phyloP scores from a whole-genome alignment of 192 early-diverging fungal genomes.

The Rhizoclosmatium globosum region DNA sequence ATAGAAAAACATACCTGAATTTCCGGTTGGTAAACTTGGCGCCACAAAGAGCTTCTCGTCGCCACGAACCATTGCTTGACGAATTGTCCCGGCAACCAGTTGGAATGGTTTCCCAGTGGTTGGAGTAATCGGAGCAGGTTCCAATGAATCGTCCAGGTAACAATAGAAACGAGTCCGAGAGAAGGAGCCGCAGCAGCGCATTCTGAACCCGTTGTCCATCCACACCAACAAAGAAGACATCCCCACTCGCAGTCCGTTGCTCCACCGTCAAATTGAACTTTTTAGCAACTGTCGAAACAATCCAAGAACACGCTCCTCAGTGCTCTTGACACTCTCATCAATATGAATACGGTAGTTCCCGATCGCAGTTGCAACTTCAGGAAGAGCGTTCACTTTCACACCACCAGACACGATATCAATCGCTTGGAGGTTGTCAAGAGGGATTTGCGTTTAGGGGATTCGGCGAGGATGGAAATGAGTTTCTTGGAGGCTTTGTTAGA shows the following conservation, averaged over 20 bases:
- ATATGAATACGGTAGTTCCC: constrained; percentile 51
- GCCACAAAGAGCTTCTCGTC: constrained; percentile 37
- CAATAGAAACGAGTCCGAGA: background rate
- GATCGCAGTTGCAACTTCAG: constrained; percentile 36
- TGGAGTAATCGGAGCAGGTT: constrained; percentile 42
- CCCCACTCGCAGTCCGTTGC: background rate
- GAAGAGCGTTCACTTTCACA: constrained; percentile 57
- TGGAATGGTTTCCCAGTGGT: constrained; percentile 16
- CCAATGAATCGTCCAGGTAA: constrained; percentile 34
- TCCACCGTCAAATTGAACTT: background rate
- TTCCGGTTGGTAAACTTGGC: constrained; percentile 41
- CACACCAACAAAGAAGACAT: background rate
- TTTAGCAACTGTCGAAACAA: constrained; percentile 18
- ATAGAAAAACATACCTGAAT: constrained; percentile 33
- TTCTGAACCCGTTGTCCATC: background rate
- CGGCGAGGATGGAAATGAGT: constrained; percentile 24
- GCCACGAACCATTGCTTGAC: constrained; percentile 13
- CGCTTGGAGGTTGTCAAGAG: constrained; percentile 52
- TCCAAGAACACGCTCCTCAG: constrained; percentile 22
- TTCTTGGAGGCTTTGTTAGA: constrained; percentile 15
- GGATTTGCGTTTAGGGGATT: background rate
- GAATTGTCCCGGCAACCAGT: constrained; percentile 42
- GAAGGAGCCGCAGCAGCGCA: background rate
- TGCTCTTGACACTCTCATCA: background rate
- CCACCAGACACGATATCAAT: constrained; percentile 54